phyloP scores from a whole-genome alignment of 2,329 filamentous ascomycete species.

The Raffaelea ambrosiae region DNA sequence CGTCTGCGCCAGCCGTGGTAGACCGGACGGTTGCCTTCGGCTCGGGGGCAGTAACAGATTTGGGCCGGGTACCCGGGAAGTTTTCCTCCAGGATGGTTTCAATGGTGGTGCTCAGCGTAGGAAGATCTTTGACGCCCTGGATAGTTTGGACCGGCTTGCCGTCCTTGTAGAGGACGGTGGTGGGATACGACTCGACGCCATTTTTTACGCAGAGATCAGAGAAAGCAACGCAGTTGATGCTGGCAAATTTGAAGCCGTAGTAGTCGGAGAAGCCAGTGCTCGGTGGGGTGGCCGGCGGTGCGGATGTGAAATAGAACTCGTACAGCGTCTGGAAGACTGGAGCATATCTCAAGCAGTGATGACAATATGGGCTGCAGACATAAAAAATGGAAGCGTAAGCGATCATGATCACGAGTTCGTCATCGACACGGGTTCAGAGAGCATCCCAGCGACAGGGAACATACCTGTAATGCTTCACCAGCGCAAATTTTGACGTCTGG shows the following conservation, averaged over 20 bases:
- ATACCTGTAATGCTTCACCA: constrained; percentile 63
- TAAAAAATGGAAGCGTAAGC: constrained; percentile 2
- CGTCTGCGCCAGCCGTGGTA: constrained; percentile 12
- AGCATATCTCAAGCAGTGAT: constrained; percentile 70
- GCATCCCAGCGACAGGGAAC: not conserved
- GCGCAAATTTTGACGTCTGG: constrained; percentile 42
- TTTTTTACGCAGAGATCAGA: constrained; percentile 68
- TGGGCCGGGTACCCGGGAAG: constrained; percentile 71
- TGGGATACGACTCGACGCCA: constrained; percentile 63
- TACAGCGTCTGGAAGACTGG: constrained; percentile 87
- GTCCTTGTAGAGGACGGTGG: constrained; percentile 71
- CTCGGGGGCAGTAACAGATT: constrained; percentile 59
- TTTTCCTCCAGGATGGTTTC: constrained; percentile 70
- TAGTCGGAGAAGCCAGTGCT: constrained; percentile 61
- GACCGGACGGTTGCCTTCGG: constrained; percentile 47
- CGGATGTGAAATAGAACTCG: constrained; percentile 89
- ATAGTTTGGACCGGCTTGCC: constrained; percentile 58
- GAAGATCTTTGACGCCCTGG: constrained; percentile 58
- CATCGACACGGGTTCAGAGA: too few species aligned
- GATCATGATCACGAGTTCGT: too few species aligned
- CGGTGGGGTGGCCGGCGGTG: constrained; percentile 42
- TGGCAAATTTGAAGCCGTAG: constrained; percentile 84
- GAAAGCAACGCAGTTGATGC: constrained; percentile 77
- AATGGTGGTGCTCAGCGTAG: constrained; percentile 42
- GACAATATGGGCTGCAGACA: constrained; percentile 44